Evolutionary conservation across 2,329 filamentous ascomycete genomes (phyloP).

Genomic region (Colletotrichum coccodes): DNA sequence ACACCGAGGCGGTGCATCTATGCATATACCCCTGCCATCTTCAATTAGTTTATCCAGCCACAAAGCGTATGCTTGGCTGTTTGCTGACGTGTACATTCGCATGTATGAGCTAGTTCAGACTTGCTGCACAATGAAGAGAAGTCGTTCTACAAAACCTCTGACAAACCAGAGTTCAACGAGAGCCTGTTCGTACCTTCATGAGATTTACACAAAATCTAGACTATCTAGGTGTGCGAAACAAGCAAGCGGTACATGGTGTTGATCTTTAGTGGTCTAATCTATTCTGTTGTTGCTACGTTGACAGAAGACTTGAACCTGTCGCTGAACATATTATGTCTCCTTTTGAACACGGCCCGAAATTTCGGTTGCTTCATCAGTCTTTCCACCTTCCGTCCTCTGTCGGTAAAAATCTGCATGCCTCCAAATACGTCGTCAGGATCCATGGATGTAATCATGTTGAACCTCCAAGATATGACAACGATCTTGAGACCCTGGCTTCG

Average conservation of each 20-base stretch:
- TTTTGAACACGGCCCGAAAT: not conserved
- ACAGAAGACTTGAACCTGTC: not conserved
- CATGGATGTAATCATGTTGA: not conserved
- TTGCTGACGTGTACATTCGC: too few relatives aligned
- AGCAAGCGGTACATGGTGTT: too few relatives aligned
- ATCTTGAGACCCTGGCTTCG: not conserved
- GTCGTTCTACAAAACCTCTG: too few relatives aligned
- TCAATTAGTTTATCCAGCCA: too few relatives aligned
- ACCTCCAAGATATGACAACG: not conserved
- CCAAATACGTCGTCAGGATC: not conserved
- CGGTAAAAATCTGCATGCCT: not conserved
- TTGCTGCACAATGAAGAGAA: too few relatives aligned
- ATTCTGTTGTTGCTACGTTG: not conserved
- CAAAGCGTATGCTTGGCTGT: too few relatives aligned
- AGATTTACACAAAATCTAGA: too few relatives aligned
- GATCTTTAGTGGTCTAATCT: too few relatives aligned
- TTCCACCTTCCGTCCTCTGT: not conserved
- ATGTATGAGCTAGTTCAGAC: too few relatives aligned
- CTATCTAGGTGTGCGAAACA: too few relatives aligned
- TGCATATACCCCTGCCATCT: not conserved
- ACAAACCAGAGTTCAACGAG: too few relatives aligned
- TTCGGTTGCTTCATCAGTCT: not conserved
- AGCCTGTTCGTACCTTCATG: too few relatives aligned
- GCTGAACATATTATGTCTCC: not conserved
- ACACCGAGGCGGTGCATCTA: not conserved